These are phyloP conservation scores for Verticillium dahliae DNA, from an alignment of 2,329 filamentous ascomycete species.

Conservation along the genomic window DNA sequence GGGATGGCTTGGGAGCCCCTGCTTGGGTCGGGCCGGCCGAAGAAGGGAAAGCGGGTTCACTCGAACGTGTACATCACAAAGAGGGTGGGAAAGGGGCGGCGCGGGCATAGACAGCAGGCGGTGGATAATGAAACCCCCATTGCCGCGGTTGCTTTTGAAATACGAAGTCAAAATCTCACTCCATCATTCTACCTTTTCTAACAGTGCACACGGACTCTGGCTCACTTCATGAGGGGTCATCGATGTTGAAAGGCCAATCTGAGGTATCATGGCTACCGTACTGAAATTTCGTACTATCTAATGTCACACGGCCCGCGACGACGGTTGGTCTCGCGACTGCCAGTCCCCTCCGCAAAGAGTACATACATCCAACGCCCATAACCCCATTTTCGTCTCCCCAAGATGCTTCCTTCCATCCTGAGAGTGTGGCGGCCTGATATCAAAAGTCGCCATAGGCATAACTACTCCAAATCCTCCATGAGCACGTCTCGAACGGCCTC, in stretches of 20 bases:
- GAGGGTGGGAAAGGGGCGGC: background rate
- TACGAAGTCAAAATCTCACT: background rate
- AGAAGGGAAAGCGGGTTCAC: background rate
- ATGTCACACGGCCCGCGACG: background rate
- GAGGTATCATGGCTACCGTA: background rate
- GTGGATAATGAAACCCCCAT: background rate
- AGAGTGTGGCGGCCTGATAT: background rate
- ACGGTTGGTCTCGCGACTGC: background rate
- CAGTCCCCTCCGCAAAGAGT: background rate
- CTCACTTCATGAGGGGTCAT: background rate
- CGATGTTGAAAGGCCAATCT: background rate
- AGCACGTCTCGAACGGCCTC: conserved; percentile 52
- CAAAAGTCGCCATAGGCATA: background rate
- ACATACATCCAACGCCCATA: background rate
- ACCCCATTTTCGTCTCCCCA: background rate
- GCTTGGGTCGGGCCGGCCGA: background rate
- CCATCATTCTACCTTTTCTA: background rate
- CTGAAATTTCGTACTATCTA: background rate
- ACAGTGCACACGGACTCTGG: background rate
- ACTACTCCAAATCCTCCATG: conserved; percentile 39
- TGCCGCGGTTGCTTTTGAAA: background rate
- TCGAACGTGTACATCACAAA: background rate
- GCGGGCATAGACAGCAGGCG: background rate
- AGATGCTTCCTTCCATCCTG: background rate
- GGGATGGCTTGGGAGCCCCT: background rate